phyloP scores from a whole-genome alignment of 345 rosid genomes.

The Aethionema arabicum region DNA sequence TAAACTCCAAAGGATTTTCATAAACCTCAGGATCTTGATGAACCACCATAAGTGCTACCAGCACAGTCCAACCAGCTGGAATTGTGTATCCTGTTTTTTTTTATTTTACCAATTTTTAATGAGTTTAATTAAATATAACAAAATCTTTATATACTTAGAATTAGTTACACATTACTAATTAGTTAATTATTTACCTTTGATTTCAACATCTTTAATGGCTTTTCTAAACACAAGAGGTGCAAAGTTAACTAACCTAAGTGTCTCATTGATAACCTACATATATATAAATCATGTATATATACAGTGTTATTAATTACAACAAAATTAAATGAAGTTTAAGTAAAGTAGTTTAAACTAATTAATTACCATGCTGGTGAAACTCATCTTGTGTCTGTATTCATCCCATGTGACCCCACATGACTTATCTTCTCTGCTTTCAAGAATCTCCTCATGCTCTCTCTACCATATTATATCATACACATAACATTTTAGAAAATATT shows the following conservation, averaged over 20 bases:
- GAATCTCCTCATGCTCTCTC: conserved; percentile 47
- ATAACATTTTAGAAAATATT: background rate
- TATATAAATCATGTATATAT: background rate
- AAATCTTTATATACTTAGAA: background rate
- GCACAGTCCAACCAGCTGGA: conserved; percentile 45
- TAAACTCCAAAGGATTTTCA: conserved; percentile 41
- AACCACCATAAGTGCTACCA: conserved; percentile 31
- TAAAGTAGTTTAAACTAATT: background rate
- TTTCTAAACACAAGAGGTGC: conserved; percentile 43
- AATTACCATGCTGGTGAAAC: conserved; percentile 38
- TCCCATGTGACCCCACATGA: conserved; percentile 30
- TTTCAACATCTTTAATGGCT: conserved; percentile 37
- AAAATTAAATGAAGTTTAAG: background rate
- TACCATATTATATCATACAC: conserved; percentile 6
- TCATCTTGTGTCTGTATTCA: conserved; percentile 37
- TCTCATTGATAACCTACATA: conserved; percentile 50
- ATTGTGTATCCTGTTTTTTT: conserved; percentile 42
- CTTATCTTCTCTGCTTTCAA: conserved; percentile 23
- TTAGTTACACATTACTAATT: background rate
- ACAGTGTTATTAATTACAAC: background rate
- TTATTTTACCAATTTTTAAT: background rate
- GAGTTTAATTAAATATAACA: too few relatives aligned
- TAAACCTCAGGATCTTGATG: conserved; percentile 38
- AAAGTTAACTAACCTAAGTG: conserved; percentile 41
- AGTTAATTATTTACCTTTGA: too few relatives aligned